Evolutionary conservation across 768 basidiomycete species (phyloP).

Genomic region (Lactarius pseudohatsudake): DNA sequence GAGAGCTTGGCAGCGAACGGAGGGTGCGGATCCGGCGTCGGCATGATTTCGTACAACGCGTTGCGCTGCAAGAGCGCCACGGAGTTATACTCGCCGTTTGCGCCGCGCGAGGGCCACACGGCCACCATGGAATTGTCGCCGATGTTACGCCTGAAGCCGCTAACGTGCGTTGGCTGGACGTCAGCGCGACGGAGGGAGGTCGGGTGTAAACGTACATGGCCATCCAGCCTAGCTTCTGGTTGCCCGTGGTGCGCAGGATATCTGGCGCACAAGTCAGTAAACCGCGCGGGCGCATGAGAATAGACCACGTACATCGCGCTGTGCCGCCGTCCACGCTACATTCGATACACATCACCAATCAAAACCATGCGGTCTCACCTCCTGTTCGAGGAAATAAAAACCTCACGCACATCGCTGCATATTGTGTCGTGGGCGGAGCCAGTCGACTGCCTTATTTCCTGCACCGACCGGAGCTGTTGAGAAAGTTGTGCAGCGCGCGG

Average conservation of each 20-base stretch:
- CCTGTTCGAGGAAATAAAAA: too few relatives aligned
- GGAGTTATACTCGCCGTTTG: conserved; percentile 41
- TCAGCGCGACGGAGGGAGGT: not conserved
- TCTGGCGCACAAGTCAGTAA: too few relatives aligned
- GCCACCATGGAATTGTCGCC: conserved; percentile 64
- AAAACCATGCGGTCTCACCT: too few relatives aligned
- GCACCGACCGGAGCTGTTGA: not conserved
- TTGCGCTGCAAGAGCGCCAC: conserved; percentile 66
- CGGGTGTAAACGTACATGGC: too few relatives aligned
- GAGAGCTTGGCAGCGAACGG: conserved; percentile 49
- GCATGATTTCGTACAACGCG: conserved; percentile 53
- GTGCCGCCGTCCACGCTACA: too few relatives aligned
- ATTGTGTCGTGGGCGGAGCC: conserved; percentile 5
- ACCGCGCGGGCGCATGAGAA: too few relatives aligned
- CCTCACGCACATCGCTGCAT: not conserved
- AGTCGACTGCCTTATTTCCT: not conserved
- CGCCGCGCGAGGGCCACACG: conserved; percentile 57
- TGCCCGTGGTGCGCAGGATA: too few relatives aligned
- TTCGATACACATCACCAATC: too few relatives aligned
- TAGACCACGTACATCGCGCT: too few relatives aligned
- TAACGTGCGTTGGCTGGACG: conserved; percentile 30
- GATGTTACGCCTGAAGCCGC: conserved; percentile 61
- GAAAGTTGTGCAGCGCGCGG: not conserved
- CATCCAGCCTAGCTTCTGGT: too few relatives aligned
- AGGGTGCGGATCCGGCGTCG: conserved; percentile 53